phyloP scores from a whole-genome alignment of 169 alveolate genomes.

The Besnoitia besnoiti region DNA sequence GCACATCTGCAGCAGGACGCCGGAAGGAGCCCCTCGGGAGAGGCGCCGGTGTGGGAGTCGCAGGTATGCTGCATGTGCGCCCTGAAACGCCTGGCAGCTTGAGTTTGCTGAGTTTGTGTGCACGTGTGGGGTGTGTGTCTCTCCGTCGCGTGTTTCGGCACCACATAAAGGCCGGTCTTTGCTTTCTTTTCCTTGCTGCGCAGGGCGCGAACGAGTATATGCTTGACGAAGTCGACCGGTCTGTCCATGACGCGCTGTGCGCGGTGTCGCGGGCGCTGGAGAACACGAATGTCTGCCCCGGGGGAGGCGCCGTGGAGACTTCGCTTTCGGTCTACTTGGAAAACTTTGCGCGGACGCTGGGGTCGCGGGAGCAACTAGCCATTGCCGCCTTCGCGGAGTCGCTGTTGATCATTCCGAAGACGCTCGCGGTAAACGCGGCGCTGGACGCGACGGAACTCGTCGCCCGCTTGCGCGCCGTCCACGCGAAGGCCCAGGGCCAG shows the following conservation, averaged over 20 bases:
- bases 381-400: slow-evolving; percentile 99
- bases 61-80: too few relatives aligned
- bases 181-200: not conserved
- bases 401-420: slow-evolving; percentile 96
- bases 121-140: too few relatives aligned
- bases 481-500: slow-evolving; percentile 69
- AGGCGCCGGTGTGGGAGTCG: too few relatives aligned
- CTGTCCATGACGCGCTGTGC: slow-evolving; percentile 98
- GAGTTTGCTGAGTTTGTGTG: too few relatives aligned
- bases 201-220: slow-evolving; percentile 99
- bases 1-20: too few relatives aligned
- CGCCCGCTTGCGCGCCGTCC: slow-evolving; percentile 74
- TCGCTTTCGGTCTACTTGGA: slow-evolving; percentile 96
- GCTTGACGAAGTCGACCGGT: slow-evolving; percentile 97
- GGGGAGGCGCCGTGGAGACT: slow-evolving; percentile 99
- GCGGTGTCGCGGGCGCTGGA: slow-evolving; percentile 81
- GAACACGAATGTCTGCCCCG: slow-evolving; percentile 87
- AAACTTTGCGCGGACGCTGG: slow-evolving; percentile 96
- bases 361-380: slow-evolving; percentile 98
- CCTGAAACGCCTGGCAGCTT: too few relatives aligned
- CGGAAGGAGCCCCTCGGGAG: too few relatives aligned
- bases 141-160: too few relatives aligned
- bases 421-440: slow-evolving; percentile 99
- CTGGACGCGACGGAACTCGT: slow-evolving; percentile 77
- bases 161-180: too few relatives aligned